Conservation (phyloP, 176 grass and related monocot species). For the Hyparrhenia diplandra region DNA sequence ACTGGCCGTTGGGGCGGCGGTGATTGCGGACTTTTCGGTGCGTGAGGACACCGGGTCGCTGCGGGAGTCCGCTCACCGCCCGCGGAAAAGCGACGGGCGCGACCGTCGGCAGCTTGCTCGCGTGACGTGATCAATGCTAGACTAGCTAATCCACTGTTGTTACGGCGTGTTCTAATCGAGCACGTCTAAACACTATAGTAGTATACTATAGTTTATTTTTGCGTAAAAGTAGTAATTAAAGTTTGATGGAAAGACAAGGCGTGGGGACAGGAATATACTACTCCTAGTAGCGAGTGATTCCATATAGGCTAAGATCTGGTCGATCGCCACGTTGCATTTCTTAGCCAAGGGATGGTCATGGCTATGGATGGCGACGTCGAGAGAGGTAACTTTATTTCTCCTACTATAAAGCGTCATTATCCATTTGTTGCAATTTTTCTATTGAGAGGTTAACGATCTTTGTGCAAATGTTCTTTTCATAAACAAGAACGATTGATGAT, state of each 20-base stretch:
- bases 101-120: background rate
- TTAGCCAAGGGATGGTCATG: background rate
- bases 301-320: background rate
- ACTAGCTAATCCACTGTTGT: background rate
- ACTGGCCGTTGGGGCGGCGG: conserved; percentile 21
- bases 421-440: background rate
- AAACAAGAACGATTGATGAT: no score
- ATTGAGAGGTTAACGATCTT: no score
- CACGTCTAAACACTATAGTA: background rate
- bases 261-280: background rate
- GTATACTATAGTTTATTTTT: no score
- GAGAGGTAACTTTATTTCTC: background rate
- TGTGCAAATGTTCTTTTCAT: no score
- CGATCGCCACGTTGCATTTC: background rate
- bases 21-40: background rate
- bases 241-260: background rate
- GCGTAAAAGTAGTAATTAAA: no score
- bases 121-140: no score
- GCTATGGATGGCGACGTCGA: no score
- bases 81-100: background rate
- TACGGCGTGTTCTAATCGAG: background rate
- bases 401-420: background rate
- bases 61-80: conserved; percentile 20
- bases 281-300: no score
- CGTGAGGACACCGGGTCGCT: background rate